These are phyloP conservation scores for Gloeopeniophorella convolvens DNA, from an alignment of 768 basidiomycete species.

Conservation along the genomic window DNA sequence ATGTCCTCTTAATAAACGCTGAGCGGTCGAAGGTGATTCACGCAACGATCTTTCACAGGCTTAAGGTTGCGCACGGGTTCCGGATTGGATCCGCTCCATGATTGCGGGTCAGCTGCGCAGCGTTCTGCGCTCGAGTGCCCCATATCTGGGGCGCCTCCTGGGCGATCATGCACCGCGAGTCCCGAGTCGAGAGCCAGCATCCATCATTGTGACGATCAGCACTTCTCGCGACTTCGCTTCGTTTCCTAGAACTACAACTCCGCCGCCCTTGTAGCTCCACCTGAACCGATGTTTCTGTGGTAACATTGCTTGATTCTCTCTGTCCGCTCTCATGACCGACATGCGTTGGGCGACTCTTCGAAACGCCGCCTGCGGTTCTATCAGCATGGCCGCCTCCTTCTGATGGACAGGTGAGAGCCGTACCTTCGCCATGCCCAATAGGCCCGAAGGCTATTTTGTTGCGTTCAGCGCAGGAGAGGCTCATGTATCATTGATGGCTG, in stretches of 20 bases:
- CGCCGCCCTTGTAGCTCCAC: not conserved
- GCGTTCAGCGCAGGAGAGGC: not conserved
- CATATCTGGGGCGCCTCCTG: too few relatives aligned
- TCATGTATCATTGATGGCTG: conserved; percentile 16
- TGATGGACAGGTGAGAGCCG: conserved; percentile 6
- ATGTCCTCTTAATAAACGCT: not conserved
- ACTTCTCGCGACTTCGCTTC: not conserved
- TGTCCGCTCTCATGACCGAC: not conserved
- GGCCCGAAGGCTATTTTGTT: not conserved
- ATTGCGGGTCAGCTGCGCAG: not conserved
- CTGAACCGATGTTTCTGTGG: not conserved
- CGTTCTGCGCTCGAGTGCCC: too few relatives aligned
- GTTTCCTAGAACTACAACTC: not conserved
- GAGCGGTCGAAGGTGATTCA: too few relatives aligned
- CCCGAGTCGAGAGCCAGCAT: too few relatives aligned
- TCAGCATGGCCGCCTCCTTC: not conserved
- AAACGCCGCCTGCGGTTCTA: not conserved
- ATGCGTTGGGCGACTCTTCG: too few relatives aligned
- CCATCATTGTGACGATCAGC: not conserved
- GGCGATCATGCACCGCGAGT: too few relatives aligned
- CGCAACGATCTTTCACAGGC: too few relatives aligned
- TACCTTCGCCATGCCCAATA: not conserved
- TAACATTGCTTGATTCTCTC: conserved; percentile 2
- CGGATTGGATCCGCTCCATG: too few relatives aligned
- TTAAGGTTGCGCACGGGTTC: too few relatives aligned